phyloP scores from a whole-genome alignment of 306 rosid species.

The Trifolium subterraneum region DNA sequence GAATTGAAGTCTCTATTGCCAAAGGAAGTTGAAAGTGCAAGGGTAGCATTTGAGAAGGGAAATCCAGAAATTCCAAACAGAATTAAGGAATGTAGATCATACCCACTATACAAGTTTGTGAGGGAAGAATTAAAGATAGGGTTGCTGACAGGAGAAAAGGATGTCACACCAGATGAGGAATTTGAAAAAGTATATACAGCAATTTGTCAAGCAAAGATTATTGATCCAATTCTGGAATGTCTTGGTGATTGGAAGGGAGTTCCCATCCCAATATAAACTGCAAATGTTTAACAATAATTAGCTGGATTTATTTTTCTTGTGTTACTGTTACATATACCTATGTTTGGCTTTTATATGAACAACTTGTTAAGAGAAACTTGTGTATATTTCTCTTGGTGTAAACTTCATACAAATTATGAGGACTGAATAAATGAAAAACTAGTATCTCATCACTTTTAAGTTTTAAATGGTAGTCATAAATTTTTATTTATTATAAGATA shows the following conservation, averaged over 20 bases:
- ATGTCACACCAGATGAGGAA: conserved; percentile 60
- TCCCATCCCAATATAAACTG: conserved; percentile 41
- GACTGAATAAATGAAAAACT: neutral
- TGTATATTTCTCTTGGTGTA: neutral
- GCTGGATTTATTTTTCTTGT: neutral
- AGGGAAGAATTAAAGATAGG: conserved; percentile 50
- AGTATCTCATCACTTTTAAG: conserved; percentile 1
- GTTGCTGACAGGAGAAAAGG: conserved; percentile 56
- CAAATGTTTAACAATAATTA: conserved; percentile 1
- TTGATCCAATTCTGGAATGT: conserved; percentile 55
- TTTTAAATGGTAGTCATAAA: neutral
- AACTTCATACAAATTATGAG: neutral
- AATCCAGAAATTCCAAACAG: conserved; percentile 46
- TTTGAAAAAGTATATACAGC: conserved; percentile 63
- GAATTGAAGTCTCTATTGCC: conserved; percentile 47
- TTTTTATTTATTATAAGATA: neutral
- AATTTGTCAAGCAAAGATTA: conserved; percentile 49
- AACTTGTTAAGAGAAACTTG: conserved; percentile 16
- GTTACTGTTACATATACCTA: too few relatives aligned
- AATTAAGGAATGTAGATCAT: conserved; percentile 57
- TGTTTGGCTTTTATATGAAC: conserved; percentile 26
- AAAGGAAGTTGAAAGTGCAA: conserved; percentile 50
- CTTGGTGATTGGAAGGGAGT: conserved; percentile 50
- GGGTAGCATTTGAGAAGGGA: conserved; percentile 50
- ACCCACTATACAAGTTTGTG: conserved; percentile 60